phyloP scores from a whole-genome alignment of 306 rosid genomes.

The Mimosa bimucronata region DNA sequence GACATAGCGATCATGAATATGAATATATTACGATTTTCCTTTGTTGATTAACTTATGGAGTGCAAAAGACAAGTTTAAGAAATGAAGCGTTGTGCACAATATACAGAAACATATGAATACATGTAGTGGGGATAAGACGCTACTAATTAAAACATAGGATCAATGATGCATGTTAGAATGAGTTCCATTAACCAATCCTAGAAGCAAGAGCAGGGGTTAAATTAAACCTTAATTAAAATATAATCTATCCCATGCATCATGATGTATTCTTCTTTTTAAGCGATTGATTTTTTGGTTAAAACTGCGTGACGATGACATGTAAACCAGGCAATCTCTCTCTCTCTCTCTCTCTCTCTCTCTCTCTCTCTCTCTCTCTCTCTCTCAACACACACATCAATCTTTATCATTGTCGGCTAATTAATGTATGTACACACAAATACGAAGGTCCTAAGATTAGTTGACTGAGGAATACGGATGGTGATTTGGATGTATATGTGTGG shows the following conservation, averaged over 20 bases:
- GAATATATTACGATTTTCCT: neutral
- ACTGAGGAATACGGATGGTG: neutral
- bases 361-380: neutral
- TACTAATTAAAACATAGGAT: neutral
- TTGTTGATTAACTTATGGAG: neutral
- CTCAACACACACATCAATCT: neutral
- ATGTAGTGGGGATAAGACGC: neutral
- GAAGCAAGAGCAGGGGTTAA: too few relatives aligned
- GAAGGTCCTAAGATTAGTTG: neutral
- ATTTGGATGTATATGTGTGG: neutral
- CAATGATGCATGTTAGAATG: too few relatives aligned
- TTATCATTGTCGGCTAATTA: neutral
- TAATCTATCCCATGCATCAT: too few relatives aligned
- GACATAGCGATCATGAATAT: constrained; percentile 1
- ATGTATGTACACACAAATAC: neutral
- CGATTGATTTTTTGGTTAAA: neutral
- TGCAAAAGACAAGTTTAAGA: neutral
- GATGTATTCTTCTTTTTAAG: neutral
- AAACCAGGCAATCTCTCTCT: neutral
- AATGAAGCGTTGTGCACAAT: neutral
- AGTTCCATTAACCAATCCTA: too few relatives aligned
- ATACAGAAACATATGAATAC: constrained; percentile 18
- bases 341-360: neutral
- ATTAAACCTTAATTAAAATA: too few relatives aligned
- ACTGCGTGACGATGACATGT: neutral